Percentiles rank a stretch among this genome's conserved stretches.
phyloP scores from a whole-genome alignment of 345 rosid species.

The Eutrema yunnanense region DNA sequence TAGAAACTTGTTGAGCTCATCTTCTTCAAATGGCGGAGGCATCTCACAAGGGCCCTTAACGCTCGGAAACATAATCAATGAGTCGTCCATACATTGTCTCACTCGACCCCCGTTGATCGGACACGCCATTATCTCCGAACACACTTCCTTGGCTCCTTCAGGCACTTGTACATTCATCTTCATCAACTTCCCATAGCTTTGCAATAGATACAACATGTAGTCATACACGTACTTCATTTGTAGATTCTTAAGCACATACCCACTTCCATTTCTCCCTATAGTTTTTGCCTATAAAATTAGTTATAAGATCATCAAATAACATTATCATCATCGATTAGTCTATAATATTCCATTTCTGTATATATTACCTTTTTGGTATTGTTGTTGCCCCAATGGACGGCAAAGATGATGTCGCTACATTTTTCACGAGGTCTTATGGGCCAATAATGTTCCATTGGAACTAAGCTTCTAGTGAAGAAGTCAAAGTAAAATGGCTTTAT shows the following conservation, averaged over 20 bases:
- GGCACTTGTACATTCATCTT: conserved; percentile 36
- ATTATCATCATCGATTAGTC: not conserved
- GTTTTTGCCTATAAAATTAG: conserved; percentile 28
- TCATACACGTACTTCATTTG: conserved; percentile 43
- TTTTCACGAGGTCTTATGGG: conserved; percentile 33
- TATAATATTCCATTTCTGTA: too few species aligned
- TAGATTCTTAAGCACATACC: conserved; percentile 28
- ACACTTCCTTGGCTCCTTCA: conserved; percentile 34
- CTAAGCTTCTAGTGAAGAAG: conserved; percentile 39
- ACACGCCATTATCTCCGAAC: conserved; percentile 47
- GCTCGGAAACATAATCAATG: conserved; percentile 38
- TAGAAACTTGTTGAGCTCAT: conserved; percentile 19
- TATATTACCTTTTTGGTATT: conserved; percentile 32
- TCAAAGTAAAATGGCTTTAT: conserved; percentile 36
- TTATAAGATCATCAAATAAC: not conserved
- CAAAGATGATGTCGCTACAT: conserved; percentile 38
- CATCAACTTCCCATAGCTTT: conserved; percentile 38
- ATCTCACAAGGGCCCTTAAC: conserved; percentile 30
- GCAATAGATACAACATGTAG: conserved; percentile 45
- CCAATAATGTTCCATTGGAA: conserved; percentile 49
- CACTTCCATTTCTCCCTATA: conserved; percentile 37
- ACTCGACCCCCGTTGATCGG: conserved; percentile 23
- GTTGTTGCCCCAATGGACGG: conserved; percentile 49
- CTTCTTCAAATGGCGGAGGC: conserved; percentile 35
- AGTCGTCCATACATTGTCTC: conserved; percentile 37